These are phyloP conservation scores for Phytopythium aichiense DNA, from an alignment of 352 stramenopile species.

Conservation along the genomic window DNA sequence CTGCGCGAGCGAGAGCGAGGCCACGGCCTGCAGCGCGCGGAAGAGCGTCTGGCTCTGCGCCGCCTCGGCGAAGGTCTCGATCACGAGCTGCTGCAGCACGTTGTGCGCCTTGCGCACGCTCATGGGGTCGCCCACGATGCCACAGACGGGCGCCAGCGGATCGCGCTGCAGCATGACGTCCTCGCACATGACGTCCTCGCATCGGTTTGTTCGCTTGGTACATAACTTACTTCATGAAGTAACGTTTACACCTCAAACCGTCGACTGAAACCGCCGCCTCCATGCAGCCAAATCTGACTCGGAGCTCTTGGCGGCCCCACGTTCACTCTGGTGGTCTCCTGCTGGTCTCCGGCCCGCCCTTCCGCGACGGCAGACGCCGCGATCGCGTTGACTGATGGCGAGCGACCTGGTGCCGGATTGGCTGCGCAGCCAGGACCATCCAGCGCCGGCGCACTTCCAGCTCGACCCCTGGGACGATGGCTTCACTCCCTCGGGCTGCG, in stretches of 20 bases:
- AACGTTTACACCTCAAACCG: too few species aligned
- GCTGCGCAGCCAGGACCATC: conserved; percentile 4
- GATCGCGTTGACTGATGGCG: neutral
- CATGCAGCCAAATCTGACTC: too few species aligned
- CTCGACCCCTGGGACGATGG: conserved; percentile 48
- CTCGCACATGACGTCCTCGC: too few species aligned
- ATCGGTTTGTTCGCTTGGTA: too few species aligned
- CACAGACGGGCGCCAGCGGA: conserved; percentile 91
- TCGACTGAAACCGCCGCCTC: too few species aligned
- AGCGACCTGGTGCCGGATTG: conserved; percentile 24
- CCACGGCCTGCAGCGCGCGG: conserved; percentile 65
- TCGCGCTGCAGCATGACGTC: conserved; percentile 90
- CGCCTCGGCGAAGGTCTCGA: conserved; percentile 90
- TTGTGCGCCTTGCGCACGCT: conserved; percentile 96
- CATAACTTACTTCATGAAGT: too few species aligned
- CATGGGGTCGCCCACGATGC: conserved; percentile 95
- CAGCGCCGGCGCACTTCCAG: conserved; percentile 15
- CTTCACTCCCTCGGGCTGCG: conserved; percentile 59
- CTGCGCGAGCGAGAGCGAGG: neutral
- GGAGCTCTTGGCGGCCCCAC: too few species aligned
- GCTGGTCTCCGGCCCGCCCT: too few species aligned
- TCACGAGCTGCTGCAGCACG: conserved; percentile 90
- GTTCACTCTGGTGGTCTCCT: too few species aligned
- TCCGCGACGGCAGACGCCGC: too few species aligned
- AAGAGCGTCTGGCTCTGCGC: conserved; percentile 93